Base-by-base conservation (phyloP, 192 early-diverging fungal species). In the Pilobolus umbonatus region DNA sequence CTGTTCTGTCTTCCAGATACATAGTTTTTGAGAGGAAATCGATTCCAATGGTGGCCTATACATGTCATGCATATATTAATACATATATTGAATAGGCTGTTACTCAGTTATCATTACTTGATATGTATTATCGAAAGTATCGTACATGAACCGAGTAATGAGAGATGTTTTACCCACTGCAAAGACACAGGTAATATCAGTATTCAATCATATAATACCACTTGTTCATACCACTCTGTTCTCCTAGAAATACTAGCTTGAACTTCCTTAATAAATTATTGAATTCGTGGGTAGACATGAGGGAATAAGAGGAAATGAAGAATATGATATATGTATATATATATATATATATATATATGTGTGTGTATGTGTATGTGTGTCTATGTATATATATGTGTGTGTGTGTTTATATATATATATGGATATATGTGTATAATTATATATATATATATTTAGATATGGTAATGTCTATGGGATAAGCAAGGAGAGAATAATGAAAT, bases 141-240 rank as follows among this genome's bases (percentile, higher is more conserved):
- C 97, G 72, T 99, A 98, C 95, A 99, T 99, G 76, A 99, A 99
- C 26, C 97, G 85, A 15, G 95, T 99, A 61, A 99, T 98, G 43
- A 99, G 84, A 9, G 95, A 98, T 2, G 97, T 99, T 70, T 99
- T 98, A 30, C 95, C 95, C 22, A 97, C 95, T 94, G 74, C 19
- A 64, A 24, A 31, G 29, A 11, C 8, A 45, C 35, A 7, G 34
- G 17, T 15, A 25, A 31, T 5, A n/a, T 42, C 25, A 4, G 0
- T 53, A 8, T 54, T 25, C 10, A 10, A 40, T 25, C 5, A 56
- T 29, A 24, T 40, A 9, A 12, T 24, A 28, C 3, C 15, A 15
- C 15, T 52, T 21, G 8, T 52, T 51, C 71, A 69, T 87, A 97
- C 96, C 96, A 72, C 93, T 94, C 73, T 99, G 97, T 64, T 98